phyloP scores from a whole-genome alignment of 1,139 yeast genomes.

The Pichia sp. region DNA sequence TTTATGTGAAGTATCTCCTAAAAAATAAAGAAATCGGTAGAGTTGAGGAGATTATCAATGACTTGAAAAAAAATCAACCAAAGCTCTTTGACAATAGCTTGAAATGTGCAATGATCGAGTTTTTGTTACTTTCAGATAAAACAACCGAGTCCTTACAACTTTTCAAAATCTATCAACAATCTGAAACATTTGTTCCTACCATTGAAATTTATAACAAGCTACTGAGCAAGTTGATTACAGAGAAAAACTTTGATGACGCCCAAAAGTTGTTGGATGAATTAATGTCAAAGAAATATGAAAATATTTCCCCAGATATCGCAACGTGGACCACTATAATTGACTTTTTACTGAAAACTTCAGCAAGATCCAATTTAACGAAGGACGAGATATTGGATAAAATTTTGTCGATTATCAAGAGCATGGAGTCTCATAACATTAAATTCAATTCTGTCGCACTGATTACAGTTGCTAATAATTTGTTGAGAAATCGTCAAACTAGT shows the following conservation, averaged over 20 bases:
- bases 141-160: slow-evolving; percentile 25
- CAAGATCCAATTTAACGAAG: slow-evolving; percentile 32
- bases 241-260: slow-evolving; percentile 35
- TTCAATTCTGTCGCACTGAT: slow-evolving; percentile 51
- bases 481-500: slow-evolving; percentile 43
- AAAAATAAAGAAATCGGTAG: slow-evolving; percentile 30
- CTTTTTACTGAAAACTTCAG: slow-evolving; percentile 46
- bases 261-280: slow-evolving; percentile 34
- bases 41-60: slow-evolving; percentile 33
- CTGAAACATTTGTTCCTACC: slow-evolving; percentile 29
- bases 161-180: slow-evolving; percentile 20
- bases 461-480: slow-evolving; percentile 54
- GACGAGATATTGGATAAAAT: slow-evolving; percentile 40
- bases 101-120: slow-evolving; percentile 26
- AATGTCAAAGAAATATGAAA: slow-evolving; percentile 29
- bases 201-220: slow-evolving; percentile 40
- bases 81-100: slow-evolving; percentile 22
- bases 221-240: slow-evolving; percentile 32
- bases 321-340: slow-evolving; percentile 63
- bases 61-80: slow-evolving; percentile 28
- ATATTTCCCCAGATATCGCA: slow-evolving; percentile 48
- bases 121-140: slow-evolving; percentile 22
- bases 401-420: slow-evolving; percentile 37
- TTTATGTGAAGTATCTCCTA: slow-evolving; percentile 36
- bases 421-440: slow-evolving; percentile 40